These are phyloP conservation scores for Globisporangium takayamanum DNA, from an alignment of 352 stramenopile species.

Conservation along the genomic window DNA sequence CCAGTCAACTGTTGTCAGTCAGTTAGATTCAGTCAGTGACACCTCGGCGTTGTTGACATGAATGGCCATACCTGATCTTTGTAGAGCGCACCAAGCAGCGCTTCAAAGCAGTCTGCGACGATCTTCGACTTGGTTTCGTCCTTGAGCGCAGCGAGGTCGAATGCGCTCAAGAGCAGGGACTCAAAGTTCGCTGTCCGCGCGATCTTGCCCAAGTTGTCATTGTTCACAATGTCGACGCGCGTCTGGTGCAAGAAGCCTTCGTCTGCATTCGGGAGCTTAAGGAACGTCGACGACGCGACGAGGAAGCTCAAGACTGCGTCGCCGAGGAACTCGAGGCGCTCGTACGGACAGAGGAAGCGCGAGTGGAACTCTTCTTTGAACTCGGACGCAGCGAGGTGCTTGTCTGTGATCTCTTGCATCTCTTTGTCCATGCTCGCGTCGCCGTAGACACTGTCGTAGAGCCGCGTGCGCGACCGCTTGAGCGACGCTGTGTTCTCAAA, in stretches of 20 bases:
- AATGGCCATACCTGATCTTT: slow-evolving; percentile 44
- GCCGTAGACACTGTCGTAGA: slow-evolving; percentile 26
- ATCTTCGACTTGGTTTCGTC: slow-evolving; percentile 66
- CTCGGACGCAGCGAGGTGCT: slow-evolving; percentile 47
- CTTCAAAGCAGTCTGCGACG: slow-evolving; percentile 77
- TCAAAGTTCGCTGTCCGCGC: slow-evolving; percentile 71
- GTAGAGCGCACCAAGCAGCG: slow-evolving; percentile 72
- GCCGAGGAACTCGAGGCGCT: slow-evolving; percentile 80
- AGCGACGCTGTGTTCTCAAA: slow-evolving; percentile 58
- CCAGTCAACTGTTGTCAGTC: not conserved
- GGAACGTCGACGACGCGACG: slow-evolving; percentile 68
- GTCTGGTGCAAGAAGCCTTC: slow-evolving; percentile 70
- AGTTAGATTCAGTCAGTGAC: not conserved
- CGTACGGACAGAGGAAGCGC: slow-evolving; percentile 71
- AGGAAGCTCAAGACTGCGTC: slow-evolving; percentile 82
- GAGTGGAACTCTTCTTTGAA: slow-evolving; percentile 79
- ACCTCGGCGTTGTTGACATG: not conserved
- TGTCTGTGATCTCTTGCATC: slow-evolving; percentile 45
- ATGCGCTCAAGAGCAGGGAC: slow-evolving; percentile 61
- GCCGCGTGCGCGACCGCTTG: slow-evolving; percentile 49
- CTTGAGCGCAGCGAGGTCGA: slow-evolving; percentile 48
- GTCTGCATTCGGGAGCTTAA: slow-evolving; percentile 62
- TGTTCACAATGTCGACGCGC: slow-evolving; percentile 71
- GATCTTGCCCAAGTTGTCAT: slow-evolving; percentile 70
- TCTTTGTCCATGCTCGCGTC: slow-evolving; percentile 24